Base-by-base conservation (phyloP, 2,329 filamentous ascomycete species). In the Xenoacremonium recifei region DNA sequence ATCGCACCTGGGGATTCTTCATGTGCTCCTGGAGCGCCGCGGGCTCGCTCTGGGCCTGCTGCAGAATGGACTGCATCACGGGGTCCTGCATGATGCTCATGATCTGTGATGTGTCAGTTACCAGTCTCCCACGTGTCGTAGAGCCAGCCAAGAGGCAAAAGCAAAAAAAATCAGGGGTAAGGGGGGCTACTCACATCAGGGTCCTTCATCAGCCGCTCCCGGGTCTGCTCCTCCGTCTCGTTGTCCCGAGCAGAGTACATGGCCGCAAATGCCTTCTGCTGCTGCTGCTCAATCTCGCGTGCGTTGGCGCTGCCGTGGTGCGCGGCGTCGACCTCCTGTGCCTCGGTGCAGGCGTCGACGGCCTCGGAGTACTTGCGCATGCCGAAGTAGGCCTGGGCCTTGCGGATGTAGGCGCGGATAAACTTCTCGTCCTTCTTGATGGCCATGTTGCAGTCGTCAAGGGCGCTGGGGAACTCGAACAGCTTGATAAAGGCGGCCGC, bases 301-400 rank as follows among this genome's bases (percentile, higher is more conserved):
- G 85, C 76, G 63, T 96, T 93, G 63, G 89, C 89, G 46, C 86
- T 84, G 42, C 70, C 72, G 68, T 82, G 73, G 60, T 77, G 66
- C 54, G 82, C 80, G 45, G 76, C 77, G 65, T 99, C 93, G 46
- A 95, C 79, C 55, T 82, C 77, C 7, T 77, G 73, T 1, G 95
- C 93, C 63, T 90, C 88, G 29, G 81, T 81, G 71, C 91, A 96
- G 6, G 85, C 87, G 62, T 99, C 93, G 44, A 97, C 75, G 62
- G 88, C 95, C 67, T 91, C 92, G 67, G 85, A 96, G 76, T 96
- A 97, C 69, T 99, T 92, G 67, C 93, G 89, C 93, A 99, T 99
- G 58, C 90, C 90, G 55, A 93, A 90, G 67, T 92, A 89, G 31
- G 90, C 89, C 71, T 97, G 91, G 0, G 91, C 91, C 76, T 96